Conservation (phyloP, 2,329 filamentous ascomycete genomes). For the Colletotrichum sublineola region DNA sequence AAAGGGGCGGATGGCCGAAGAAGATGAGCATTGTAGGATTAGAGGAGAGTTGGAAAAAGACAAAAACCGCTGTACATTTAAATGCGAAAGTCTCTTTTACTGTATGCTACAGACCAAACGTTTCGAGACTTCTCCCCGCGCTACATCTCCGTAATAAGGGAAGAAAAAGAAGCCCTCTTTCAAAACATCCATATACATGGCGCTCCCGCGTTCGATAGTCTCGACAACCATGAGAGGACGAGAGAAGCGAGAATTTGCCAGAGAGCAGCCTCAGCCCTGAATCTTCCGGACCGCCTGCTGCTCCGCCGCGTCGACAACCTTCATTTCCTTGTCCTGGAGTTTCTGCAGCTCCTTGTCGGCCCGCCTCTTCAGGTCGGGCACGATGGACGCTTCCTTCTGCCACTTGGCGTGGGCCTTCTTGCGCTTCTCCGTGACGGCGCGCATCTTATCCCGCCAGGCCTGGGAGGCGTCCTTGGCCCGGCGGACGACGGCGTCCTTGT, state of each 20-base stretch:
- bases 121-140: background rate
- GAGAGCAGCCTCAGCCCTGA: constrained; percentile 40
- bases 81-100: constrained; percentile 31
- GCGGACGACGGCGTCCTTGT: constrained; percentile 60
- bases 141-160: background rate
- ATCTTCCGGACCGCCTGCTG: constrained; percentile 61
- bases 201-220: background rate
- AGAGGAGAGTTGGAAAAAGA: constrained; percentile 21
- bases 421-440: constrained; percentile 61
- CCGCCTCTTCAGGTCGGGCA: constrained; percentile 63
- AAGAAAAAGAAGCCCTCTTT: background rate
- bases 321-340: constrained; percentile 66
- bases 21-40: constrained; percentile 28
- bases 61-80: constrained; percentile 35
- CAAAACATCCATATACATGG: background rate
- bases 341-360: constrained; percentile 63
- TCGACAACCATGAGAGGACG: background rate
- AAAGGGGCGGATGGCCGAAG: background rate
- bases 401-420: constrained; percentile 65
- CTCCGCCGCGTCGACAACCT: constrained; percentile 63
- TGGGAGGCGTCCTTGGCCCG: constrained; percentile 62
- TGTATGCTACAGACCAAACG: constrained; percentile 23
- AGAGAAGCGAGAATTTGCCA: too few species aligned
- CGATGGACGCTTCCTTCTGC: constrained; percentile 58
- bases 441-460: constrained; percentile 64